A percentile compares a stretch with the other conserved stretches of the same genome.
phyloP scores from a whole-genome alignment of 2,329 filamentous ascomycete species.

The Aspergillus candidus region DNA sequence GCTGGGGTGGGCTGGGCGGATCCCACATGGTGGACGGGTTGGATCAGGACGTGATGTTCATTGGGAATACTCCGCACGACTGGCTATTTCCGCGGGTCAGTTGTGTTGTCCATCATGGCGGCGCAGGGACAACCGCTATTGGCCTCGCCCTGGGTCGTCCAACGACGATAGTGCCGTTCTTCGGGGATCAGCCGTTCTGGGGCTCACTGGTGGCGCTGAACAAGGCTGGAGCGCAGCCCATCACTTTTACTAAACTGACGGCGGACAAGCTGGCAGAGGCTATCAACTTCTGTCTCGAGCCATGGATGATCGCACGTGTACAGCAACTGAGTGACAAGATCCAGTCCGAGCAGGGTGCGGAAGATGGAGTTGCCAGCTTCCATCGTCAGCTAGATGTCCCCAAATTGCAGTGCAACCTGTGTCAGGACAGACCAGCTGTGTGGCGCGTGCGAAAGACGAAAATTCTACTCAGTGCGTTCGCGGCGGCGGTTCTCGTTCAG shows the following conservation, averaged over 20 bases:
- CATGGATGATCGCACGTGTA: slow-evolving; percentile 52
- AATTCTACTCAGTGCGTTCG: slow-evolving; percentile 62
- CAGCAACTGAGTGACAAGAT: slow-evolving; percentile 57
- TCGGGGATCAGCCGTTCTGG: slow-evolving; percentile 77
- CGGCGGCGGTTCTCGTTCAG: slow-evolving; percentile 60
- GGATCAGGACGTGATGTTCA: slow-evolving; percentile 67
- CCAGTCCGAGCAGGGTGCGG: slow-evolving; percentile 56
- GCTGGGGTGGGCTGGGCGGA: slow-evolving; percentile 74
- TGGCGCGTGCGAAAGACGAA: slow-evolving; percentile 67
- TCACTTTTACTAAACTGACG: slow-evolving; percentile 61
- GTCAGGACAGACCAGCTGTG: slow-evolving; percentile 60
- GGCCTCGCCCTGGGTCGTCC: slow-evolving; percentile 71
- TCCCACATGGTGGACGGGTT: slow-evolving; percentile 48
- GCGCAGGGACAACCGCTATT: slow-evolving; percentile 76
- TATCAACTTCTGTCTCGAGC: slow-evolving; percentile 54
- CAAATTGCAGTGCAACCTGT: slow-evolving; percentile 59
- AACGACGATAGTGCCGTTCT: slow-evolving; percentile 78
- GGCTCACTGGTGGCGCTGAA: slow-evolving; percentile 67
- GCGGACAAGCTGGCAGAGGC: slow-evolving; percentile 59
- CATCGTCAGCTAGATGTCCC: slow-evolving; percentile 60
- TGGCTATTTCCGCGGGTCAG: slow-evolving; percentile 78
- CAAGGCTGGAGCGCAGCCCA: slow-evolving; percentile 63
- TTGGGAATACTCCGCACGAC: slow-evolving; percentile 78
- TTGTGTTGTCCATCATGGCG: slow-evolving; percentile 76
- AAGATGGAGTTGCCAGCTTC: slow-evolving; percentile 59